Base-by-base conservation (phyloP, 2,329 filamentous ascomycete species). In the Phaeoacremonium minimum region DNA sequence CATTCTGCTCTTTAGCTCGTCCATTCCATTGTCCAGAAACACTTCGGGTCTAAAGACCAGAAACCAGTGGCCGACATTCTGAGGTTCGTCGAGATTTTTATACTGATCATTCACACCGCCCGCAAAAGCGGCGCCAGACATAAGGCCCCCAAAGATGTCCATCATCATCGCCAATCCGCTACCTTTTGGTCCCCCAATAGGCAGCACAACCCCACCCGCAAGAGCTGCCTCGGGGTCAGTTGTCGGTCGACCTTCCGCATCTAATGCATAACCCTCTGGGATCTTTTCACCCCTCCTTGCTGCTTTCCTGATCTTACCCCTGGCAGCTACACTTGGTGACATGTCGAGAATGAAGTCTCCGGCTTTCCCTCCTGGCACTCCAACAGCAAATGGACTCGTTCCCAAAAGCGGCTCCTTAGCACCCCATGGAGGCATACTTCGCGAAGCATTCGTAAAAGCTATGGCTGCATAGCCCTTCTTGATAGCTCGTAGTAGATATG, bases 111-210 rank as follows among this genome's bases (percentile, higher is more conserved):
- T 1, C 67, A 77, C 36, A 77, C 74, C 56, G 1, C 75, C 75
- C 4, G 73, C 77, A 51, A 80, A 81, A 1, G 75, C 73, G 32
- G 69, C 70, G 3, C 76, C 77, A 4, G 74, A 77, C 7, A 81
- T 43, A 1, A 71, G 63, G 6, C 76, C 77, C 3, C 71, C 77
- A 48, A 81, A 80, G 19, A 81, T 69, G 49, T 81, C 75, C 77
- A 80, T 81, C 68, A 77, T 79, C 33, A 81, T 67, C 71, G 60
- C 22, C 15, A 80, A 53, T 2, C 66, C 77, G 11, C 72, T 75
- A 6, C 77, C 78, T 52, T 81, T 81, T 0, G 77, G 75, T 2
- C 77, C 77, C 8, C 76, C 75, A 68, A 80, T 71, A 4, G 80
- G 56, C 44, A 46, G 32, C 37, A 53, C 41, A 5, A 43, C 40